Percentiles rank a stretch among this genome's conserved stretches.
phyloP scores from a whole-genome alignment of 192 early-diverging fungal genomes.

The Dimargaris verticillata region DNA sequence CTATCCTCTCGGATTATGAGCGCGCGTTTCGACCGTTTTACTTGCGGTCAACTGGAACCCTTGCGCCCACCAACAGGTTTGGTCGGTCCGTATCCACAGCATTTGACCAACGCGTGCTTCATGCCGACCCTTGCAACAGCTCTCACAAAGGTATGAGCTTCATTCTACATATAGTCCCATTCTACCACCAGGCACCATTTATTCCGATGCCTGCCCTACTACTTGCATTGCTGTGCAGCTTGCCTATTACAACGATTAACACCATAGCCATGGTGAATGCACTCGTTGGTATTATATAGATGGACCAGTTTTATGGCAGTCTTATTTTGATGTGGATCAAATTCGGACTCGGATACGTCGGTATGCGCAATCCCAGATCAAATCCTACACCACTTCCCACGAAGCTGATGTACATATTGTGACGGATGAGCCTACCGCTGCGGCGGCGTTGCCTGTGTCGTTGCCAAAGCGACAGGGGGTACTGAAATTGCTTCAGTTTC shows the following conservation, averaged over 20 bases:
- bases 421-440: too few species aligned
- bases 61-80: constrained; percentile 16
- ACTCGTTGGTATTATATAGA: too few species aligned
- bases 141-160: too few species aligned
- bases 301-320: not conserved
- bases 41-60: constrained; percentile 17
- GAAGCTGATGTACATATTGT: too few species aligned
- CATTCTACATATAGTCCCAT: too few species aligned
- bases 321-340: constrained; percentile 11
- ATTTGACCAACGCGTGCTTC: constrained; percentile 21
- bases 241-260: too few species aligned
- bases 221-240: too few species aligned
- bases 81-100: constrained; percentile 19
- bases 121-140: constrained; percentile 1
- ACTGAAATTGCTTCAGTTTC: constrained; percentile 46
- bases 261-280: too few species aligned
- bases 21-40: constrained; percentile 23
- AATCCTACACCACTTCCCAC: too few species aligned
- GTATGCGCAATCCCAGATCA: not conserved
- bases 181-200: too few species aligned
- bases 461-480: not conserved
- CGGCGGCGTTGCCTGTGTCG: too few species aligned
- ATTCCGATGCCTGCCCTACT: too few species aligned
- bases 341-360: not conserved
- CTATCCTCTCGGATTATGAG: constrained; percentile 16